Conservation (phyloP, 176 grass and related monocot species). For the Eragrostis nindensis region DNA sequence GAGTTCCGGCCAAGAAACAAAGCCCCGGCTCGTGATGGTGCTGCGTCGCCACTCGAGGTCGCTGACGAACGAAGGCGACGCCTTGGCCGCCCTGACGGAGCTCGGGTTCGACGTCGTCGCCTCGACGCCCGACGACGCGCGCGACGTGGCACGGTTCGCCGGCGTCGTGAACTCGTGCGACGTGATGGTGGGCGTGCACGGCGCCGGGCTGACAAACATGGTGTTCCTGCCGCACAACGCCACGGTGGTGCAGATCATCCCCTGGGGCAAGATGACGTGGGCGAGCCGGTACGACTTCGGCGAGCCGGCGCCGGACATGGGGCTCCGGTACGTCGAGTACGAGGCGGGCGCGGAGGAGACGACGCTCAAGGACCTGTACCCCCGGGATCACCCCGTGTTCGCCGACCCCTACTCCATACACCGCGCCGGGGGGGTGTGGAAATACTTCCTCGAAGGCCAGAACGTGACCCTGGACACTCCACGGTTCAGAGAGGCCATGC, state of each 20-base stretch:
- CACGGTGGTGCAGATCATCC: constrained; percentile 72
- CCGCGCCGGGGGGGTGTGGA: constrained; percentile 31
- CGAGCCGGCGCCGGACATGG: constrained; percentile 52
- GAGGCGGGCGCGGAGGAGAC: constrained; percentile 67
- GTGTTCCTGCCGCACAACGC: constrained; percentile 76
- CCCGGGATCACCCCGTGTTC: constrained; percentile 58
- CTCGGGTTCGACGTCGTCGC: constrained; percentile 62
- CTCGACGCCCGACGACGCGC: constrained; percentile 31
- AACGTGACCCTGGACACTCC: constrained; percentile 64
- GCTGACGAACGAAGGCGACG: constrained; percentile 44
- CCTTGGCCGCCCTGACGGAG: constrained; percentile 13
- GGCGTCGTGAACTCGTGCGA: constrained; percentile 82
- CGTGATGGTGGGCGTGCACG: constrained; percentile 96
- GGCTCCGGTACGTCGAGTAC: constrained; percentile 73
- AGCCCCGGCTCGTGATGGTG: constrained; percentile 61
- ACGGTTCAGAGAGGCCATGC: constrained; percentile 42
- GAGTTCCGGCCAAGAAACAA: neutral
- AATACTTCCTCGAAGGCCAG: constrained; percentile 53
- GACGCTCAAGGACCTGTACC: constrained; percentile 62
- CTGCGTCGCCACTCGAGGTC: constrained; percentile 50
- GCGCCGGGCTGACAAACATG: constrained; percentile 95
- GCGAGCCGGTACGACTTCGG: constrained; percentile 50
- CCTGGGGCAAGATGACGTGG: constrained; percentile 55
- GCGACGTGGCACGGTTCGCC: constrained; percentile 16
- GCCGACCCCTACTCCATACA: constrained; percentile 53